A percentile compares a stretch with the other conserved stretches of the same genome.
These are phyloP conservation scores for Nicotiana otophora DNA, from an alignment of 257 asterid genomes.

Conservation along the genomic window DNA sequence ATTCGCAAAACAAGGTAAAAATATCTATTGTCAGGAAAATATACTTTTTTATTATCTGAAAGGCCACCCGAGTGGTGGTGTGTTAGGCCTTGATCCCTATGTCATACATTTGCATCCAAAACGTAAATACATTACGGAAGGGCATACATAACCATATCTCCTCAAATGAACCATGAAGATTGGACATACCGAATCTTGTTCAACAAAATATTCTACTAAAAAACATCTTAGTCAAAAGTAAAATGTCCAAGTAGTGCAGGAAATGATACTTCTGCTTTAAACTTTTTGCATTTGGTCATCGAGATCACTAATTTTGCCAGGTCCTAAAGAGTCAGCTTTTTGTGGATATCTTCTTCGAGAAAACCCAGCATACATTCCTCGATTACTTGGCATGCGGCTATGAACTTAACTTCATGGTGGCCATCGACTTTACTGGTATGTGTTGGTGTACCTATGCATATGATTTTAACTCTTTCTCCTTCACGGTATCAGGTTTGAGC, in stretches of 20 bases:
- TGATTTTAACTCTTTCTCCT: not conserved
- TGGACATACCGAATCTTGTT: no score
- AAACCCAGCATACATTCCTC: constrained; percentile 71
- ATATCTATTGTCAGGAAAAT: not conserved
- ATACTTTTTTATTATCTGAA: no score
- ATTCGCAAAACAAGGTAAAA: constrained; percentile 71
- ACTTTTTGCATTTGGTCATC: not conserved
- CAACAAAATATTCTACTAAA: no score
- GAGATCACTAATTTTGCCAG: constrained; percentile 25
- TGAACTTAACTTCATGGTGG: constrained; percentile 98
- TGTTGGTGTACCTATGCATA: not conserved
- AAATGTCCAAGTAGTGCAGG: not conserved
- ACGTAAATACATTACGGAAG: no score
- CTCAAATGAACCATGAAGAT: no score
- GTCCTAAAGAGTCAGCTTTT: constrained; percentile 76
- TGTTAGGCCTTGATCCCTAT: no score
- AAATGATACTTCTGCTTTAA: not conserved
- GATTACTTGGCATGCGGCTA: constrained; percentile 92
- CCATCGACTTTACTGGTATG: constrained; percentile 95
- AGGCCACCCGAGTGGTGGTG: no score
- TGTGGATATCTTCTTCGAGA: constrained; percentile 80
- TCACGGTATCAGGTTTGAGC: not conserved
- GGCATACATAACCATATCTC: no score
- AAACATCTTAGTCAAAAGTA: no score
- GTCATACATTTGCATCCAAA: no score